Evolutionary conservation across 805 yeast species (phyloP), one percentile per base, ranked within the genome.

Genomic region (Saccharomycopsis javanensis): DNA sequence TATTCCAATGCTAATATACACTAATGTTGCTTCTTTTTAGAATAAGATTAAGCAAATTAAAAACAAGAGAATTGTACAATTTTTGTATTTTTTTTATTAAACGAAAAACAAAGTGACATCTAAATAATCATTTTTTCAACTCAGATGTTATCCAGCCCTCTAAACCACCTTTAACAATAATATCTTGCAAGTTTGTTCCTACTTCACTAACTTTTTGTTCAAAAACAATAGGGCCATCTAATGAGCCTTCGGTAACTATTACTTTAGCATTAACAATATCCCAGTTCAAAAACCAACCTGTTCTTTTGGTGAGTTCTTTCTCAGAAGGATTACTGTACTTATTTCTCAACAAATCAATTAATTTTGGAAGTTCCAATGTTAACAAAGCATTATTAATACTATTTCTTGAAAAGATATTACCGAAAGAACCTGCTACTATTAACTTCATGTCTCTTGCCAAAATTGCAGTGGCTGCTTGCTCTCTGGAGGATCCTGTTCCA

Each of bases 381-480:
- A 94, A 75, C 58, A 94, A 77, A 1, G 99, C 99, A 69, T 94
- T 94, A 78, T 94, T 94, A 72, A 95, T 94, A 58, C 96, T 83
- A 76, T 94, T 94, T 75, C 99, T 82, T 57, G 91, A 85, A 74
- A 94, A 94, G 65, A 92, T 94, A 75, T 94, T 95, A 67, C 97
- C 96, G 68, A 94, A 94, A 1, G 98, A 92, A 34, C 99, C 99
- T 13, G 97, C 87, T 59, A 95, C 96, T 23, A 94, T 96, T 63
- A 94, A 76, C 64, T 83, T 82, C 79, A 94, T 89, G 63, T 90
- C 98, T 66, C 95, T 82, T 46, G 99, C 98, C 63, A 94, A 77
- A 59, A 94, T 86, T 23, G 96, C 91, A n/a, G 99, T 94, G 34
- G 99, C 99, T 3, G 99, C 99, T 75, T 94, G 99, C 71, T 94